phyloP scores from a whole-genome alignment of 176 grass and related monocot genomes.

The Elaeis guineensis region DNA sequence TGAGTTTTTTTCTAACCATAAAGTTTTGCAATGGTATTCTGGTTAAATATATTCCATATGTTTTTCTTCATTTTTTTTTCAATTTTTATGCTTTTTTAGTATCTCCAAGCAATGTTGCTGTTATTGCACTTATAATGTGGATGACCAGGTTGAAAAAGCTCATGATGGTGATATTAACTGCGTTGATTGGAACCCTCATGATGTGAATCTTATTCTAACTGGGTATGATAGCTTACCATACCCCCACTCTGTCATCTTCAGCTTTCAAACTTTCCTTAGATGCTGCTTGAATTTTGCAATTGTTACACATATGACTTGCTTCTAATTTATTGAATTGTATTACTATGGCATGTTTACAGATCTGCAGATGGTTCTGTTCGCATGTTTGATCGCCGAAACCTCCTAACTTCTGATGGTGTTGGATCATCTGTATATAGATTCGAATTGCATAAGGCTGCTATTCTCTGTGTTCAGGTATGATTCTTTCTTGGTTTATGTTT shows the following conservation, averaged over 20 bases:
- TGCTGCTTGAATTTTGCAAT: too few relatives aligned
- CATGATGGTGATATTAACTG: conserved; percentile 88
- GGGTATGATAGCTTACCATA: conserved; percentile 34
- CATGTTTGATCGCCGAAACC: conserved; percentile 84
- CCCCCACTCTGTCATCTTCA: too few relatives aligned
- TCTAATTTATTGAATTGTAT: too few relatives aligned
- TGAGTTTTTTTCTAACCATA: too few relatives aligned
- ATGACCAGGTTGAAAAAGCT: conserved; percentile 83
- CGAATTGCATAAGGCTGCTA: conserved; percentile 78
- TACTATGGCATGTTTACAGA: conserved; percentile 19
- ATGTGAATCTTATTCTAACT: conserved; percentile 86
- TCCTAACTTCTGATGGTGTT: conserved; percentile 46
- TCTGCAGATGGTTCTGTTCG: conserved; percentile 87
- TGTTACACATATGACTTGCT: too few relatives aligned
- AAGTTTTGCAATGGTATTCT: too few relatives aligned
- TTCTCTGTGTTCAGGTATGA: conserved; percentile 90
- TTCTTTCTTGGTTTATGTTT: neutral
- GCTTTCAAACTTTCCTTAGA: too few relatives aligned
- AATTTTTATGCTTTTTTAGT: neutral
- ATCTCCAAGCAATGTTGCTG: too few relatives aligned
- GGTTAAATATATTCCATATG: too few relatives aligned
- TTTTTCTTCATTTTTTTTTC: too few relatives aligned
- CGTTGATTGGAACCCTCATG: conserved; percentile 82
- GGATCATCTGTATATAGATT: conserved; percentile 60
- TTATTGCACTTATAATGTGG: too few relatives aligned